These are phyloP conservation scores for Leishmania tropica DNA, from an alignment of 208 protist species.

Conservation along the genomic window DNA sequence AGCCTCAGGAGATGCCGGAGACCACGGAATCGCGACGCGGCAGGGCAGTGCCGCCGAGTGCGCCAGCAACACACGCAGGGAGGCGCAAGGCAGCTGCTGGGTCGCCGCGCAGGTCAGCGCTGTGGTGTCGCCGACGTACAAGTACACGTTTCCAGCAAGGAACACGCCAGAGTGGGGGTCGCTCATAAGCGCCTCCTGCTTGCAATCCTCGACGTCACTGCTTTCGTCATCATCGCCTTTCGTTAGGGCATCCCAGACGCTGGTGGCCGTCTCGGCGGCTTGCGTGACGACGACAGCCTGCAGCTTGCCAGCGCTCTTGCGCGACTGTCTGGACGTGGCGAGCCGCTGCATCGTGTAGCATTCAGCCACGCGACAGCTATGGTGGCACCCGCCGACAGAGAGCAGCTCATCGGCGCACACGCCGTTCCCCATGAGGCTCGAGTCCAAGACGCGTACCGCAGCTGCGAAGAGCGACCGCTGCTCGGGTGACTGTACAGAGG, in stretches of 20 bases:
- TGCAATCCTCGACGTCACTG: slow-evolving; percentile 9
- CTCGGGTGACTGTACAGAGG: slow-evolving; percentile 29
- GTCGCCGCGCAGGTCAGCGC: slow-evolving; percentile 18
- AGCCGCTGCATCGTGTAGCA: slow-evolving; percentile 15
- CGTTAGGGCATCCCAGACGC: slow-evolving; percentile 30
- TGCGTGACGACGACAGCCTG: slow-evolving; percentile 20
- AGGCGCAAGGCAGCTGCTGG: slow-evolving; percentile 9
- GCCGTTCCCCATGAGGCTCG: slow-evolving; percentile 42
- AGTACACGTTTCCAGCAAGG: slow-evolving; percentile 46
- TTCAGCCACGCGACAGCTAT: slow-evolving; percentile 60
- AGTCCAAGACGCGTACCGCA: slow-evolving; percentile 38
- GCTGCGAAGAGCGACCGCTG: slow-evolving; percentile 21
- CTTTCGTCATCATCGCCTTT: slow-evolving; percentile 23
- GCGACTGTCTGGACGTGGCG: slow-evolving; percentile 14
- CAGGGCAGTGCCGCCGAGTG: slow-evolving; percentile 42
- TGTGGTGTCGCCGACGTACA: slow-evolving; percentile 42
- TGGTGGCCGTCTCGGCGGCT: slow-evolving; percentile 19
- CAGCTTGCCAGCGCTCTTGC: slow-evolving; percentile 30
- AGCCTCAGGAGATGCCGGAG: slow-evolving; percentile 11
- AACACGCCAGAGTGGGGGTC: slow-evolving; percentile 19
- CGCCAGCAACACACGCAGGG: slow-evolving; percentile 45
- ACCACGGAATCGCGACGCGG: slow-evolving; percentile 51
- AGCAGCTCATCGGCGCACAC: slow-evolving; percentile 67
- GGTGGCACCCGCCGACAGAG: slow-evolving; percentile 69
- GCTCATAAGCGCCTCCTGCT: slow-evolving; percentile 5